Evolutionary conservation across 2,329 filamentous ascomycete genomes (phyloP).

Genomic region (Cryphonectria naterciae): DNA sequence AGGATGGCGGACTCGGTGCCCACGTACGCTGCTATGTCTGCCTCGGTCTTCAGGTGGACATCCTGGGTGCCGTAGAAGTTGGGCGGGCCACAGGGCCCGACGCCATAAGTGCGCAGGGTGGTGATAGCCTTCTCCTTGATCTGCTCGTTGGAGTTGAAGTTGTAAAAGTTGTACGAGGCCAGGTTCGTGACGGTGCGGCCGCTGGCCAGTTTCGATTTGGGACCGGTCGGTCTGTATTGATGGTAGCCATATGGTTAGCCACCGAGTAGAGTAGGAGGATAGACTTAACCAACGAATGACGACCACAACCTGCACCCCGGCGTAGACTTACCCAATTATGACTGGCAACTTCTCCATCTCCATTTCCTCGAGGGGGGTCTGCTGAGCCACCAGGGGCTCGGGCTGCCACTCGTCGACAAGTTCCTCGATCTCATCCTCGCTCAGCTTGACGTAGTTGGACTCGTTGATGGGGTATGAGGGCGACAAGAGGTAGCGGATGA

Average conservation of each 20-base stretch:
- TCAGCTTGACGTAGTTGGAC: slow-evolving; percentile 85
- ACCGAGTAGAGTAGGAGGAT: not conserved
- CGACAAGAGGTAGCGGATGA: slow-evolving; percentile 87
- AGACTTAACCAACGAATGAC: not conserved
- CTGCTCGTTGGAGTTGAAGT: slow-evolving; percentile 89
- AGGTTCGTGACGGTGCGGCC: slow-evolving; percentile 92
- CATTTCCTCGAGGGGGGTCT: slow-evolving; percentile 74
- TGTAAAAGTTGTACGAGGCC: slow-evolving; percentile 96
- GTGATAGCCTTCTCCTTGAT: slow-evolving; percentile 95
- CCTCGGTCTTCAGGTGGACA: slow-evolving; percentile 95
- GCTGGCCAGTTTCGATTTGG: slow-evolving; percentile 85
- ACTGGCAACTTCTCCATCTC: slow-evolving; percentile 86
- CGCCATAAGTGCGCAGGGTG: slow-evolving; percentile 91
- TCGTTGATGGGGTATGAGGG: slow-evolving; percentile 92
- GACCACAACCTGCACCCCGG: not conserved
- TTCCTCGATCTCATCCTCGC: slow-evolving; percentile 96
- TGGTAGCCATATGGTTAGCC: not conserved
- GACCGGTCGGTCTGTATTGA: slow-evolving; percentile 75
- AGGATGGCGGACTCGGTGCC: slow-evolving; percentile 90
- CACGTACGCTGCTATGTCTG: slow-evolving; percentile 87
- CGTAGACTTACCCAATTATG: slow-evolving; percentile 73
- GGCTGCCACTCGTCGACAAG: slow-evolving; percentile 95
- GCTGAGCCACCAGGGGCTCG: slow-evolving; percentile 80
- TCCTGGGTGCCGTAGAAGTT: slow-evolving; percentile 99
- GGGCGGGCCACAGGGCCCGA: slow-evolving; percentile 93